phyloP scores from a whole-genome alignment of 805 yeast genomes.

The Schizosaccharomyces osmophilus region DNA sequence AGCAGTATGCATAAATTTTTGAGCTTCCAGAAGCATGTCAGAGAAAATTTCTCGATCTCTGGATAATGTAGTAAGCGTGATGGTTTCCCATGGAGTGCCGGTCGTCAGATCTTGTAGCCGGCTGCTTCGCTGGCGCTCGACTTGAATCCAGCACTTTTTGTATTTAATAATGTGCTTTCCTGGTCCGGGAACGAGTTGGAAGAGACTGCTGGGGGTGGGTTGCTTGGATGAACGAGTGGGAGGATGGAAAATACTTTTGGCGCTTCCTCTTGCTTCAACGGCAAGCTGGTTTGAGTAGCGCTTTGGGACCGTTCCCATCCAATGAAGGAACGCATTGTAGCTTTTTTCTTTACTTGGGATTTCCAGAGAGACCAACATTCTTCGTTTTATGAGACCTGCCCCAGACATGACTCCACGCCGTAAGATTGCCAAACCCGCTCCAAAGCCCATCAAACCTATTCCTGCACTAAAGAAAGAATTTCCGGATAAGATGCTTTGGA shows the following conservation, averaged over 20 bases:
- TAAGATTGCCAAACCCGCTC: slow-evolving; percentile 64
- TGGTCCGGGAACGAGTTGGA: slow-evolving; percentile 88
- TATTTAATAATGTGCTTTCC: slow-evolving; percentile 77
- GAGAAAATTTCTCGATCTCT: slow-evolving; percentile 49
- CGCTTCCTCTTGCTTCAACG: slow-evolving; percentile 37
- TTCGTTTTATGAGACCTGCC: slow-evolving; percentile 50
- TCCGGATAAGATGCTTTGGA: neutral
- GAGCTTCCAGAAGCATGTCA: slow-evolving; percentile 61
- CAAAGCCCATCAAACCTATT: slow-evolving; percentile 67
- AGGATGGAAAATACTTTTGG: neutral
- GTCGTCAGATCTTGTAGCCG: slow-evolving; percentile 66
- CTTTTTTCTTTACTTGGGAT: slow-evolving; percentile 84
- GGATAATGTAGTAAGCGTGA: slow-evolving; percentile 74
- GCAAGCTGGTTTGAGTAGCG: slow-evolving; percentile 38
- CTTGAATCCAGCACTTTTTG: slow-evolving; percentile 67
- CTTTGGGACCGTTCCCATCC: slow-evolving; percentile 33
- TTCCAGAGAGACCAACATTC: slow-evolving; percentile 72
- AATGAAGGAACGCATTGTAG: slow-evolving; percentile 79
- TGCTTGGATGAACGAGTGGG: slow-evolving; percentile 24
- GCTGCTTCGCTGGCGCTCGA: slow-evolving; percentile 75
- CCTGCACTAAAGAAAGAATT: neutral
- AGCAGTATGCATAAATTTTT: slow-evolving; percentile 53
- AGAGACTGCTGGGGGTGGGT: slow-evolving; percentile 69
- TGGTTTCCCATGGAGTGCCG: slow-evolving; percentile 90
- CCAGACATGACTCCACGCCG: slow-evolving; percentile 41